Percentiles rank a stretch among this genome's conserved stretches.
These are phyloP conservation scores for Xylaria sp. DNA, from an alignment of 2,329 filamentous ascomycete genomes.

Conservation along the genomic window DNA sequence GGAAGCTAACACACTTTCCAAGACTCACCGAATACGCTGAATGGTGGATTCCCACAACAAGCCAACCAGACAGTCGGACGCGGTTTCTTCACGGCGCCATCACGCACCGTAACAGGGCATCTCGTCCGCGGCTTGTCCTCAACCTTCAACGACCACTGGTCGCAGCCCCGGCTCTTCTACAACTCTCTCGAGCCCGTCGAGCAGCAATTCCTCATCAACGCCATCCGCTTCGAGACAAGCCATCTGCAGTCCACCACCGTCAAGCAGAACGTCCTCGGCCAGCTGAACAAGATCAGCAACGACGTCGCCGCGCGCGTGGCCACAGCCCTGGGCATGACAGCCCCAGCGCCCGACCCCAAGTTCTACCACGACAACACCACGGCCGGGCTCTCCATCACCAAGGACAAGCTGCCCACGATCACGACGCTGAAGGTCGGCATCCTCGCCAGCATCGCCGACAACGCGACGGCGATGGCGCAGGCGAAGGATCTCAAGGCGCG, in stretches of 20 bases:
- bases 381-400: conserved; percentile 68
- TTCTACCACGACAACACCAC: conserved; percentile 79
- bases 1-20: conserved; percentile 14
- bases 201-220: conserved; percentile 78
- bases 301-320: conserved; percentile 75
- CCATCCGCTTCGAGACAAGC: conserved; percentile 76
- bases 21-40: conserved; percentile 75
- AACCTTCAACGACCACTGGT: conserved; percentile 78
- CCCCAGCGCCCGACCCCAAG: conserved; percentile 67
- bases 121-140: conserved; percentile 69
- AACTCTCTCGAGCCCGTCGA: conserved; percentile 75
- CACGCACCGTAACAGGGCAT: conserved; percentile 62
- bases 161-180: conserved; percentile 77
- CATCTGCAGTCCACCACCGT: conserved; percentile 68
- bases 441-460: conserved; percentile 58
- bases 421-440: conserved; percentile 73
- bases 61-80: conserved; percentile 72
- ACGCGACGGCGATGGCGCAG: conserved; percentile 52
- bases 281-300: conserved; percentile 76
- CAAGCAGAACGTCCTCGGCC: conserved; percentile 72
- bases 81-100: conserved; percentile 77
- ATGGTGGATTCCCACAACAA: conserved; percentile 71
- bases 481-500: conserved; percentile 62
- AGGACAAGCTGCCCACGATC: conserved; percentile 67
- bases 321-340: conserved; percentile 66